Conservation (phyloP, 176 grass and related monocot genomes). For the Chrysopogon serrulatus region DNA sequence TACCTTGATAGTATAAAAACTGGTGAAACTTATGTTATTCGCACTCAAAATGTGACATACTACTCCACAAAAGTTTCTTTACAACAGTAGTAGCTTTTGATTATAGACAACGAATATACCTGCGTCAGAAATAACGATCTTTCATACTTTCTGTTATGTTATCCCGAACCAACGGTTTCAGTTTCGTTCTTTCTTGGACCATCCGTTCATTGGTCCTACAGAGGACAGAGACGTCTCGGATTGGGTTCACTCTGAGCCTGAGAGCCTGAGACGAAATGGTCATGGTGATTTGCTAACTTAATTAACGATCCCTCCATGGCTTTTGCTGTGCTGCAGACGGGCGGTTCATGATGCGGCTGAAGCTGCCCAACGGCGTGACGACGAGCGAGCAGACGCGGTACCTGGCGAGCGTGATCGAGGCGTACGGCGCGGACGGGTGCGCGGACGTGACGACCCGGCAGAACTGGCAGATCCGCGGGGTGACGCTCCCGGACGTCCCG, state of each 20-base stretch:
- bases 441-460: constrained; percentile 94
- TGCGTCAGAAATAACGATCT: too few species aligned
- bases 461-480: constrained; percentile 99
- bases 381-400: constrained; percentile 96
- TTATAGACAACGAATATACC: too few species aligned
- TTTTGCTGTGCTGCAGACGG: constrained; percentile 44
- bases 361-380: constrained; percentile 93
- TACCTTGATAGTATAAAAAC: too few species aligned
- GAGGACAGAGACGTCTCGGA: neutral
- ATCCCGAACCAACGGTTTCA: constrained; percentile 24
- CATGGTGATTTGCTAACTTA: neutral
- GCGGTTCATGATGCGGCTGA: constrained; percentile 96
- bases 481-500: constrained; percentile 78
- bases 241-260: neutral
- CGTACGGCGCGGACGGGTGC: constrained; percentile 80
- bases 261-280: neutral
- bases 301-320: neutral
- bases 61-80: too few species aligned
- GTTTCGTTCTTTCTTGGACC: neutral
- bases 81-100: too few species aligned
- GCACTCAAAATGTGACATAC: too few species aligned
- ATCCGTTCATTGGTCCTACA: neutral
- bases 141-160: neutral
- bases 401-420: constrained; percentile 77
- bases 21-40: too few species aligned